phyloP scores from a whole-genome alignment of 805 yeast genomes.

The Torulaspora microellipsoides region DNA sequence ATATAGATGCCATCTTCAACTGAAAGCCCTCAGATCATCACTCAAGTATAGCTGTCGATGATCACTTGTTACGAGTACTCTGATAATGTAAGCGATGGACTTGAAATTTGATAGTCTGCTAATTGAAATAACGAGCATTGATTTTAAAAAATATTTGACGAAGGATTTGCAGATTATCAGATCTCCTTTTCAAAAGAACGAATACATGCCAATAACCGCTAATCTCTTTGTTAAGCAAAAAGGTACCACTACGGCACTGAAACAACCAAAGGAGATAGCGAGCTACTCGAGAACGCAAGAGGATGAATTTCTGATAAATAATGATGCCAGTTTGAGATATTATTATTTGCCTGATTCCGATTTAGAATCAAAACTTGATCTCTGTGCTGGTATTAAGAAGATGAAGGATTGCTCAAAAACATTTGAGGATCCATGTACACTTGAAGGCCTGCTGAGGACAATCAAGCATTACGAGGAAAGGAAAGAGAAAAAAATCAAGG shows the following conservation, averaged over 20 bases:
- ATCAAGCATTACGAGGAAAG: slow-evolving; percentile 52
- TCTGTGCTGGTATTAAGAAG: slow-evolving; percentile 58
- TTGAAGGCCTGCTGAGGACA: slow-evolving; percentile 55
- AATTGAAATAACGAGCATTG: not conserved
- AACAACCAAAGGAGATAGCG: slow-evolving; percentile 82
- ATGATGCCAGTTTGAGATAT: slow-evolving; percentile 56
- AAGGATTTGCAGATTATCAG: too few species aligned
- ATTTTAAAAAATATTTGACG: too few species aligned
- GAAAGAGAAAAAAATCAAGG: slow-evolving; percentile 40
- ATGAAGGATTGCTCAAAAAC: slow-evolving; percentile 52
- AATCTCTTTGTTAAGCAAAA: slow-evolving; percentile 39
- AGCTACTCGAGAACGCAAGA: slow-evolving; percentile 58
- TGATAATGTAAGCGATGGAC: too few species aligned
- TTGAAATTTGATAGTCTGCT: too few species aligned
- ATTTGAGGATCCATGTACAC: slow-evolving; percentile 39
- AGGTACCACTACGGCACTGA: slow-evolving; percentile 61
- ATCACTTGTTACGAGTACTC: too few species aligned
- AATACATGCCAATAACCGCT: slow-evolving; percentile 28
- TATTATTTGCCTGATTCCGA: slow-evolving; percentile 76
- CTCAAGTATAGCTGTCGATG: too few species aligned
- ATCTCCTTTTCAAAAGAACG: too few species aligned
- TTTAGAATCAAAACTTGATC: slow-evolving; percentile 56
- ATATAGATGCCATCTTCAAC: too few species aligned
- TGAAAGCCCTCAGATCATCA: too few species aligned
- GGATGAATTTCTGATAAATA: slow-evolving; percentile 45